phyloP scores from a whole-genome alignment of 768 basidiomycete genomes.

The Leccinum longicurvipes region DNA sequence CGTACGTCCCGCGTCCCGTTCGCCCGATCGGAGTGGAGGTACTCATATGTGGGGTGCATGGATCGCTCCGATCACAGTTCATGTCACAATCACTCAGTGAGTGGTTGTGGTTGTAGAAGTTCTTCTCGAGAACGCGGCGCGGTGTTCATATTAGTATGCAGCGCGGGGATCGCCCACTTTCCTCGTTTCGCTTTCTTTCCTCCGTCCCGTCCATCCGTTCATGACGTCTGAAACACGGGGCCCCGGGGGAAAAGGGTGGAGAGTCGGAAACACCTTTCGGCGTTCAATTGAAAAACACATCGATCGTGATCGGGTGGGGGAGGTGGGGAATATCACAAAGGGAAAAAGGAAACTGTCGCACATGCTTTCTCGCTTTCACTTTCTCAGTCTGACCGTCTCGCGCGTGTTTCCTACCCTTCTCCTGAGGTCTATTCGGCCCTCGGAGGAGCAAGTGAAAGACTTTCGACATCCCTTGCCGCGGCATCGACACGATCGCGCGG shows the following conservation, averaged over 20 bases:
- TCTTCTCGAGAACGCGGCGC: not conserved
- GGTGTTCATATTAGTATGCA: not conserved
- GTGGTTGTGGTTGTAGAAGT: not conserved
- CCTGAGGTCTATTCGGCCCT: not conserved
- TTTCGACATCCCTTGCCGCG: not conserved
- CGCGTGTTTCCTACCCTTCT: not conserved
- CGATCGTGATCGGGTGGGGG: not conserved
- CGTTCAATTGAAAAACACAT: not conserved
- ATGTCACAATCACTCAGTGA: not conserved
- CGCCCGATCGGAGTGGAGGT: not conserved
- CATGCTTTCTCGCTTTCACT: not conserved
- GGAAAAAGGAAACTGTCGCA: not conserved
- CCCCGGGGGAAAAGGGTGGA: no score
- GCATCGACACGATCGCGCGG: not conserved
- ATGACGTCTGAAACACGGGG: not conserved
- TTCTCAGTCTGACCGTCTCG: not conserved
- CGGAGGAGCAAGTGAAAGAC: not conserved
- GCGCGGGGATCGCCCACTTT: not conserved
- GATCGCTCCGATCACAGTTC: not conserved
- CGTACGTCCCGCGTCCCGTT: not conserved
- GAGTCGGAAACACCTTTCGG: not conserved
- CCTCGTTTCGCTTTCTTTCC: not conserved
- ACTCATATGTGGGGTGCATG: not conserved
- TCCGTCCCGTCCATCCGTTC: not conserved
- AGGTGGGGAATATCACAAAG: not conserved